Evolutionary conservation across 768 basidiomycete genomes (phyloP), one percentile per base, ranked within the genome.

Genomic region (Termitomyces eurrhizus): DNA sequence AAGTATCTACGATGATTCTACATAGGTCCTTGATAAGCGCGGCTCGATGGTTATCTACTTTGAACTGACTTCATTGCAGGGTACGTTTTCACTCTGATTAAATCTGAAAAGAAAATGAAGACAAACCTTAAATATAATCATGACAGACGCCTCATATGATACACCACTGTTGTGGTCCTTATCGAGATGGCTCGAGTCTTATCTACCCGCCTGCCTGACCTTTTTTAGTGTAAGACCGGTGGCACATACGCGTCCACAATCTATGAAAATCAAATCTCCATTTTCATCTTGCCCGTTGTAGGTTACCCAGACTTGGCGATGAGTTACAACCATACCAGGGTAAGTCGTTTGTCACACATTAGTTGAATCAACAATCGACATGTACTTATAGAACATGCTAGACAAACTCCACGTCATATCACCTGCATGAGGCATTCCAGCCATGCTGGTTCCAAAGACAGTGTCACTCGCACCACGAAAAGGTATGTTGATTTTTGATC

Each of bases 401-500:
- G 93, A 96, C 66, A 83, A 78, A 3, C 79, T 98, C 7, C 93
- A 97, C 84, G 86, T 5, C 96, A 97, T 67, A 92, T 98, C 64
- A 83, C 84, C 1, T 90, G 89, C 62, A 88, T 97, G 85, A 84
- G 93, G 29, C 94, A 95, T 67, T 93, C 94, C 1, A 92, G 94
- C 68, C 93, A 94, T 66, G 89, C 93, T 62, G 90, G 92, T 11
- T 83, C 87, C 52, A 90, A 91, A 76, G 90, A 93, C 67, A 81
- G 82, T 56, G 83, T 72, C 95, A 93, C 93, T 89, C 87, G 32
- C 95, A 95, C 69, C 94, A 95, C 72, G 93, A 95, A 71, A 95
- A 95, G 79, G 77, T 74, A 12, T 26, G 42, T n/a, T n/a, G 18
- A 2, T 21, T 3, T 21, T 16, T 56, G 14, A 7, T 7, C 24